Percentiles rank a stretch among this genome's conserved stretches.
Conservation (phyloP, 1,139 yeast genomes). For the Pneumocystis wakefieldiae region DNA sequence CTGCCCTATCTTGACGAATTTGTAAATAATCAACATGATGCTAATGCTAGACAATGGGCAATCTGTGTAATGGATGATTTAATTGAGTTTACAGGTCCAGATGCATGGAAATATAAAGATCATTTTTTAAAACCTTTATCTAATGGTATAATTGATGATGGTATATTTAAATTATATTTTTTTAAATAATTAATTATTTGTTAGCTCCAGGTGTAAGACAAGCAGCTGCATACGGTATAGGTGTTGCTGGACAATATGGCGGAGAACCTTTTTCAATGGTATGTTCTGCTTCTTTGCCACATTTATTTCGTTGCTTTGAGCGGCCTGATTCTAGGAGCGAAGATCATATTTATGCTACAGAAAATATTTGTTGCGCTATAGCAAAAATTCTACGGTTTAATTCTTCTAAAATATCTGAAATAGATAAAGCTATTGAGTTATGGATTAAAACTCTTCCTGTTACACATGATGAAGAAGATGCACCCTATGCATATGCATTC, state of each 20-base stretch:
- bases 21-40: constrained; percentile 31
- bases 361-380: constrained; percentile 66
- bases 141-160: constrained; percentile 38
- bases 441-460: constrained; percentile 81
- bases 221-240: constrained; percentile 73
- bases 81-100: constrained; percentile 62
- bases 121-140: constrained; percentile 48
- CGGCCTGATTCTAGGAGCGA: constrained; percentile 79
- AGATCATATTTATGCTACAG: constrained; percentile 76
- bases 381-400: constrained; percentile 48
- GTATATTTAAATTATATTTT: constrained; percentile 19
- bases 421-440: constrained; percentile 47
- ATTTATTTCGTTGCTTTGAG: constrained; percentile 56
- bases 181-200: background rate
- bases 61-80: constrained; percentile 67
- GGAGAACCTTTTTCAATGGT: constrained; percentile 50
- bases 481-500: constrained; percentile 71
- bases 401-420: constrained; percentile 29
- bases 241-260: constrained; percentile 71
- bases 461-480: constrained; percentile 73
- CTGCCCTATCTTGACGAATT: constrained; percentile 22
- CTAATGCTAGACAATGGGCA: constrained; percentile 61
- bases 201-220: constrained; percentile 64
- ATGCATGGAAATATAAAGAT: constrained; percentile 49
- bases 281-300: constrained; percentile 53